phyloP scores from a whole-genome alignment of 768 basidiomycete species.

The Vishniacozyma victoriae region DNA sequence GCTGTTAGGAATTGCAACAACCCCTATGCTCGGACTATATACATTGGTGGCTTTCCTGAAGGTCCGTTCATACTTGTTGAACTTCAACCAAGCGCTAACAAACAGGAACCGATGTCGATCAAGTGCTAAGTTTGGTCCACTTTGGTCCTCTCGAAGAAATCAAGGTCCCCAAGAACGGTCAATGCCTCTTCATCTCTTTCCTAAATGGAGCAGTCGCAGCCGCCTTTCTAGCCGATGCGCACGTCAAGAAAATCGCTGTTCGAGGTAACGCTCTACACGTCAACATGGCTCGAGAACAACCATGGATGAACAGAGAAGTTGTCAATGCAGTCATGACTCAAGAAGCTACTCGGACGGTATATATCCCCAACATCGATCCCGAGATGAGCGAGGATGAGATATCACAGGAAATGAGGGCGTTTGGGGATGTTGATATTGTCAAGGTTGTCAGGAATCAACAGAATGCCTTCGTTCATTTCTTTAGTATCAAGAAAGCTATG shows the following conservation, averaged over 20 bases:
- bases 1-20: conserved; percentile 58
- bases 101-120: conserved; percentile 88
- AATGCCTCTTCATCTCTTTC: conserved; percentile 97
- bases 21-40: conserved; percentile 78
- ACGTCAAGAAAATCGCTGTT: conserved; percentile 83
- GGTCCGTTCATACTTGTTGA: conserved; percentile 26
- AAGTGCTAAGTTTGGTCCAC: conserved; percentile 93
- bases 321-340: conserved; percentile 81
- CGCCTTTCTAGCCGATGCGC: conserved; percentile 94
- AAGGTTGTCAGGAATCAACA: conserved; percentile 99
- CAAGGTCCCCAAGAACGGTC: conserved; percentile 91
- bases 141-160: conserved; percentile 95
- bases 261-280: conserved; percentile 97
- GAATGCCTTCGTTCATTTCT: conserved; percentile 97
- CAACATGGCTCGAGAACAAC: conserved; percentile 62
- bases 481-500: conserved; percentile 87
- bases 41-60: conserved; percentile 90
- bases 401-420: conserved; percentile 81
- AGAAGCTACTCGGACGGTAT: conserved; percentile 93
- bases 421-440: conserved; percentile 96
- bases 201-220: conserved; percentile 86
- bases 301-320: too few species aligned
- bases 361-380: conserved; percentile 88
- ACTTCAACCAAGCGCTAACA: too few species aligned
- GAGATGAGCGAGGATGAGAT: conserved; percentile 83